phyloP scores from a whole-genome alignment of 1,284 basidiomycete genomes.

The Inonotus hispidus region DNA sequence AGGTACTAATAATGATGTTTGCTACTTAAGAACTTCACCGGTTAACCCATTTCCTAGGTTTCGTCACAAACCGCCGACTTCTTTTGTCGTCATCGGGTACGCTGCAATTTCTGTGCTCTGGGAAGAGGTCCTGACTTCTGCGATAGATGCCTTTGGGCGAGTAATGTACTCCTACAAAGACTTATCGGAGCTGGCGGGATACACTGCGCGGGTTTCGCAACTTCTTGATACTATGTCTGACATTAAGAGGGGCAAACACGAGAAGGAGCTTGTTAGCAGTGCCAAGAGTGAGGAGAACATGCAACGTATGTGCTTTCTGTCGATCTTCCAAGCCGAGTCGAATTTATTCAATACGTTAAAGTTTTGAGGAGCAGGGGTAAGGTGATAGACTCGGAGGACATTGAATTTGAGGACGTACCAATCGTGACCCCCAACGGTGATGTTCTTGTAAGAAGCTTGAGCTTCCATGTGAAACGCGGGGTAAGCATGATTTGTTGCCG shows the following conservation, averaged over 20 bases:
- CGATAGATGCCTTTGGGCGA: constrained; percentile 68
- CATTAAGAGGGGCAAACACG: constrained; percentile 77
- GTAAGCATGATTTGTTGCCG: constrained; percentile 41
- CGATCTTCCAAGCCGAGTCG: neutral
- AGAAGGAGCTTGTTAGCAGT: constrained; percentile 83
- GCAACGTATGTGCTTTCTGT: constrained; percentile 48
- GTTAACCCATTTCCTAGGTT: constrained; percentile 45
- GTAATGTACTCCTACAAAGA: constrained; percentile 98
- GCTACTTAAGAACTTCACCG: constrained; percentile 4
- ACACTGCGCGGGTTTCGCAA: constrained; percentile 87
- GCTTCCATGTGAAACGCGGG: constrained; percentile 86
- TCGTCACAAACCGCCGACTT: constrained; percentile 91
- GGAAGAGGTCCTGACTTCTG: neutral
- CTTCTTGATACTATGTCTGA: constrained; percentile 92
- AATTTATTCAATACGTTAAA: constrained; percentile 27
- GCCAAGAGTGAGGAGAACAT: constrained; percentile 76
- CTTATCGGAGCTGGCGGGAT: constrained; percentile 91
- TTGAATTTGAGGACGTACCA: constrained; percentile 89
- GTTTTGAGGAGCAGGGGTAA: constrained; percentile 79
- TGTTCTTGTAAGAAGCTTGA: constrained; percentile 78
- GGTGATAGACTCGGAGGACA: constrained; percentile 81
- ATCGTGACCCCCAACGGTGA: constrained; percentile 97
- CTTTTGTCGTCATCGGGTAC: constrained; percentile 76
- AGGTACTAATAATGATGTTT: constrained; percentile 39
- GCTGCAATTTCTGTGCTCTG: constrained; percentile 3